Percentiles rank a stretch among this genome's conserved stretches.
These are phyloP conservation scores for Hyphodiscus hymeniophilus DNA, from an alignment of 495 filamentous ascomycete species.

Conservation along the genomic window DNA sequence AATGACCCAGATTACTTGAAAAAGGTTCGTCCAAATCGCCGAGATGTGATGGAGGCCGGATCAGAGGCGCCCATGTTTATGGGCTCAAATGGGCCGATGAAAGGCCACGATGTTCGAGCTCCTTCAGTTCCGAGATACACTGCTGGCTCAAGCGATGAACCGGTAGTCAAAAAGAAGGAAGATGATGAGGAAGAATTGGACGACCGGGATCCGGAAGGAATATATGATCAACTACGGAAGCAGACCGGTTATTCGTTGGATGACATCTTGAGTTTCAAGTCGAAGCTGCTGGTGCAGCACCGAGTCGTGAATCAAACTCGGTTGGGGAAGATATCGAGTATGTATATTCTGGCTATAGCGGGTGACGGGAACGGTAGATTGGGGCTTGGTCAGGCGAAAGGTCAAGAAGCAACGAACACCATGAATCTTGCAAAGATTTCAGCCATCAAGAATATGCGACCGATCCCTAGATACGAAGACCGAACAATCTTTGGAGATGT, in stretches of 20 bases:
- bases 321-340: slow-evolving; percentile 77
- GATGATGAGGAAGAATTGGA: slow-evolving; percentile 33
- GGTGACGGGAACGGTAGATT: slow-evolving; percentile 80
- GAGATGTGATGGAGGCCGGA: slow-evolving; percentile 2
- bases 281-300: slow-evolving; percentile 62
- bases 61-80: slow-evolving; percentile 6
- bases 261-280: slow-evolving; percentile 45
- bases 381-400: slow-evolving; percentile 86
- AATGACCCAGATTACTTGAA: slow-evolving; percentile 20
- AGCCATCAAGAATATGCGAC: slow-evolving; percentile 80
- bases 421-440: slow-evolving; percentile 56
- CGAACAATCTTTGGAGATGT: slow-evolving; percentile 87
- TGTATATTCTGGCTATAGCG: slow-evolving; percentile 65
- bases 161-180: slow-evolving; percentile 28
- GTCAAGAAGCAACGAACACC: slow-evolving; percentile 59
- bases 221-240: slow-evolving; percentile 44
- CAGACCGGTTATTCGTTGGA: slow-evolving; percentile 56
- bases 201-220: slow-evolving; percentile 37
- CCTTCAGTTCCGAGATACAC: slow-evolving; percentile 11
- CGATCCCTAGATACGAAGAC: slow-evolving; percentile 80
- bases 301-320: slow-evolving; percentile 86
- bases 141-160: background rate
- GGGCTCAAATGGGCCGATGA: slow-evolving; percentile 17
- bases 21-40: background rate
- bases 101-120: background rate